These are phyloP conservation scores for Zychaea mexicana DNA, from an alignment of 371 early-diverging fungal species.

Conservation along the genomic window DNA sequence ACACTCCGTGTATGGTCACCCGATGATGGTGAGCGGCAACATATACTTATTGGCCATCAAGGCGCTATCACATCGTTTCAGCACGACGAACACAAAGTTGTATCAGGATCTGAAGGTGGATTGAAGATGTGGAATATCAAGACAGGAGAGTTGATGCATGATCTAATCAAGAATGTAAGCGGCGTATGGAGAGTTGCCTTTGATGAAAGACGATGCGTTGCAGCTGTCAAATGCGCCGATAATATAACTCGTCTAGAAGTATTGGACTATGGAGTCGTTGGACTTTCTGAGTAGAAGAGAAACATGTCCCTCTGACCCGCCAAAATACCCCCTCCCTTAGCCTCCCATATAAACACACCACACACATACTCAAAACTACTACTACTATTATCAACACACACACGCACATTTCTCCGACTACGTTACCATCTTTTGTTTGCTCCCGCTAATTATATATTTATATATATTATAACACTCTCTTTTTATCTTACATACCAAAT, in stretches of 20 bases:
- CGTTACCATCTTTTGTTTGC: neutral
- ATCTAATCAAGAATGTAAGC: constrained; percentile 69
- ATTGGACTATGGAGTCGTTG: constrained; percentile 10
- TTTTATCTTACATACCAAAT: no score
- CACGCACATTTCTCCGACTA: no score
- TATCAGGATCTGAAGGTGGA: constrained; percentile 93
- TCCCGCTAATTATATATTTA: no score
- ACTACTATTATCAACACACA: no score
- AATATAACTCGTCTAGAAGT: constrained; percentile 12
- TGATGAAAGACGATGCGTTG: constrained; percentile 83
- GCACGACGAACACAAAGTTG: constrained; percentile 86
- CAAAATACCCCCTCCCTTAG: neutral
- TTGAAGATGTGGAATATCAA: constrained; percentile 94
- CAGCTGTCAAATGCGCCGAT: constrained; percentile 11
- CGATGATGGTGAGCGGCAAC: constrained; percentile 66
- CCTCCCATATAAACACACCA: neutral
- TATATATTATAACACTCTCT: no score
- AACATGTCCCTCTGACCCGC: neutral
- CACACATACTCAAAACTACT: neutral
- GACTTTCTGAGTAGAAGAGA: neutral
- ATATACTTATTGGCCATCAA: constrained; percentile 67
- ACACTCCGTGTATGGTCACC: constrained; percentile 96
- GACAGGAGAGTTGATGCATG: constrained; percentile 75
- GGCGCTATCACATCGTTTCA: constrained; percentile 96
- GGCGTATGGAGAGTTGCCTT: constrained; percentile 95